A percentile compares a stretch with the other conserved stretches of the same genome.
Conservation (phyloP, 805 yeast genomes). For the Hanseniaspora hatyaiensis region DNA sequence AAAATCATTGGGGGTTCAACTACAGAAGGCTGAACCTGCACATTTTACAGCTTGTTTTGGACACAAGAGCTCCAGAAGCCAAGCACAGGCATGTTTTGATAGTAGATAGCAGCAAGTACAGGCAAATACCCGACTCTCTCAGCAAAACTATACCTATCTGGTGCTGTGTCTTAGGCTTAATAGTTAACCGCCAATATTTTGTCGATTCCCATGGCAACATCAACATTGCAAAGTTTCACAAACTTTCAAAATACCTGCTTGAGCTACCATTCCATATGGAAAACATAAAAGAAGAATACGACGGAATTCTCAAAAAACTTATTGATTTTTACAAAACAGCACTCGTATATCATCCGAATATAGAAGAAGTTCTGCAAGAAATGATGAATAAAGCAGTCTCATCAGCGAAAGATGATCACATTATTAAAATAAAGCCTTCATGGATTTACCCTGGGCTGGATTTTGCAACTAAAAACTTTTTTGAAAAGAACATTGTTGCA, state of each 20-base stretch:
- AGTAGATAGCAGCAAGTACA: slow-evolving; percentile 82
- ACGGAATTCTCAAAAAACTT: not conserved
- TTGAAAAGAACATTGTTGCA: too few relatives aligned
- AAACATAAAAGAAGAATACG: not conserved
- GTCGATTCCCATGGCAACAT: not conserved
- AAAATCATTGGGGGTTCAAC: slow-evolving; percentile 68
- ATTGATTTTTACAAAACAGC: not conserved
- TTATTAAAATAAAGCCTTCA: not conserved
- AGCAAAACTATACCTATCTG: slow-evolving; percentile 84
- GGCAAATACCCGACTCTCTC: slow-evolving; percentile 72
- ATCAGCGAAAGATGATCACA: not conserved
- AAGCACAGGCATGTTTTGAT: too few relatives aligned
- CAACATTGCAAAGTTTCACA: not conserved
- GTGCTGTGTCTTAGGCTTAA: slow-evolving; percentile 65
- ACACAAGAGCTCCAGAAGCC: too few relatives aligned
- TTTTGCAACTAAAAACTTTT: too few relatives aligned
- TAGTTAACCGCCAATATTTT: slow-evolving; percentile 27
- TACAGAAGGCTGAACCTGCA: slow-evolving; percentile 65
- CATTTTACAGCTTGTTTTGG: slow-evolving; percentile 46
- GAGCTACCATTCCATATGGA: slow-evolving; percentile 7
- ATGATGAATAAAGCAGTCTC: not conserved
- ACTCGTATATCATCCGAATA: not conserved
- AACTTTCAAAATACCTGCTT: not conserved
- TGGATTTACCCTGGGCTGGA: slow-evolving; percentile 9
- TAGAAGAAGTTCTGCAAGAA: not conserved